Percentiles rank a stretch among this genome's conserved stretches.
Evolutionary conservation across 805 yeast species (phyloP).

Genomic region (Hanseniaspora thailandica): DNA sequence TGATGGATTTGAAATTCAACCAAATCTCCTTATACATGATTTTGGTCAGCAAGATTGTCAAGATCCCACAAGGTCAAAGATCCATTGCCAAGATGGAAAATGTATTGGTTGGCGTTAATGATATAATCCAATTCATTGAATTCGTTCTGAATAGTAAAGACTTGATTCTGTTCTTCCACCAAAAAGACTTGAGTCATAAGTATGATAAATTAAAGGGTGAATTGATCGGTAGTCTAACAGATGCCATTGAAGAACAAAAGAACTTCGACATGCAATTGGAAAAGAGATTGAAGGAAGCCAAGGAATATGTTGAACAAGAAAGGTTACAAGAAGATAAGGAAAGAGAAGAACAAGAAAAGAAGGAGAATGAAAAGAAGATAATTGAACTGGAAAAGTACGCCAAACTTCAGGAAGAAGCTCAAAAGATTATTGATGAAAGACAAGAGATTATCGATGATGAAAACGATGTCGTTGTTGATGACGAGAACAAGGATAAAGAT

Average conservation of each 20-base stretch:
- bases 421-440: constrained; percentile 48
- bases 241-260: constrained; percentile 59
- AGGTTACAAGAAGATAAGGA: constrained; percentile 37
- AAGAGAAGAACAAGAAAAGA: constrained; percentile 35
- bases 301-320: constrained; percentile 42
- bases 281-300: constrained; percentile 61
- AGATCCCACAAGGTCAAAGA: constrained; percentile 48
- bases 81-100: constrained; percentile 47
- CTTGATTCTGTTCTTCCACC: constrained; percentile 34
- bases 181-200: constrained; percentile 70
- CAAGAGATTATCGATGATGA: constrained; percentile 32
- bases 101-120: constrained; percentile 45
- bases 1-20: constrained; percentile 54
- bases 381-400: constrained; percentile 42
- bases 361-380: constrained; percentile 34
- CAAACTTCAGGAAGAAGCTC: constrained; percentile 45
- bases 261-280: constrained; percentile 48
- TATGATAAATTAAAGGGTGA: constrained; percentile 77
- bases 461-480: constrained; percentile 31
- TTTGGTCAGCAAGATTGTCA: constrained; percentile 69
- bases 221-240: constrained; percentile 56
- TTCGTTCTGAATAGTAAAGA: constrained; percentile 42
- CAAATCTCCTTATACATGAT: constrained; percentile 76
- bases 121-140: constrained; percentile 49
- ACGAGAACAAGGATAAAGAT: constrained; percentile 31